Percentiles rank a stretch among this genome's conserved stretches.
phyloP scores from a whole-genome alignment of 352 stramenopile genomes.

The Globisporangium irregulare region DNA sequence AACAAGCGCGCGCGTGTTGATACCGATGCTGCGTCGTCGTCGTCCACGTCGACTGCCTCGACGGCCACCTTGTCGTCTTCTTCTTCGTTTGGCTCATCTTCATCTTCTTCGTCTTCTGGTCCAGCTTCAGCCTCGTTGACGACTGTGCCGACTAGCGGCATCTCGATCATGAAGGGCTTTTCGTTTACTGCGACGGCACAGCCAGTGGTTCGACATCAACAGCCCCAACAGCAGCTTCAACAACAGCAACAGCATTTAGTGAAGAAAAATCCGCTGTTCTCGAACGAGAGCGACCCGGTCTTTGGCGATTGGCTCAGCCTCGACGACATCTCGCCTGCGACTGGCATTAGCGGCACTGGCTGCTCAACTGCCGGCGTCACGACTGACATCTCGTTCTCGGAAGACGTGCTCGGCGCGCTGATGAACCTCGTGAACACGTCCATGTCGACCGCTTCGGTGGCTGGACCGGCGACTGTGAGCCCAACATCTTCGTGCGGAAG shows the following conservation, averaged over 20 bases:
- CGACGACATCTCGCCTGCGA: slow-evolving; percentile 6
- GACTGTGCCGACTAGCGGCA: neutral
- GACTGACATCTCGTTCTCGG: slow-evolving; percentile 21
- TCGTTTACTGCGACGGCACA: neutral
- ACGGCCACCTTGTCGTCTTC: neutral
- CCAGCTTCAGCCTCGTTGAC: neutral
- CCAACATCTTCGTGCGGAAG: neutral
- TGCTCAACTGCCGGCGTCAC: neutral
- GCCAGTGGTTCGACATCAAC: neutral
- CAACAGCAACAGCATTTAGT: neutral
- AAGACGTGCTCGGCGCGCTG: slow-evolving; percentile 32
- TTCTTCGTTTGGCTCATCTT: neutral
- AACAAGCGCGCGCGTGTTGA: slow-evolving; percentile 19
- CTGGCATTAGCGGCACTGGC: slow-evolving; percentile 7
- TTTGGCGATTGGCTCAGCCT: slow-evolving; percentile 16
- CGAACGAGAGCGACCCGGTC: slow-evolving; percentile 12
- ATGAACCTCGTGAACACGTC: slow-evolving; percentile 35
- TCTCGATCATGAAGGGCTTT: neutral
- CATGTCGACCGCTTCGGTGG: slow-evolving; percentile 24
- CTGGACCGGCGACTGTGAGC: neutral
- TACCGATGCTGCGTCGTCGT: neutral
- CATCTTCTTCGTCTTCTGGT: neutral
- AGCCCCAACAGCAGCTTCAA: neutral
- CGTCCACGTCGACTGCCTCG: slow-evolving; percentile 3
- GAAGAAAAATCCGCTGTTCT: slow-evolving; percentile 18